Conservation (phyloP, 805 yeast genomes). For the Nakazawaea ishiwadae region DNA sequence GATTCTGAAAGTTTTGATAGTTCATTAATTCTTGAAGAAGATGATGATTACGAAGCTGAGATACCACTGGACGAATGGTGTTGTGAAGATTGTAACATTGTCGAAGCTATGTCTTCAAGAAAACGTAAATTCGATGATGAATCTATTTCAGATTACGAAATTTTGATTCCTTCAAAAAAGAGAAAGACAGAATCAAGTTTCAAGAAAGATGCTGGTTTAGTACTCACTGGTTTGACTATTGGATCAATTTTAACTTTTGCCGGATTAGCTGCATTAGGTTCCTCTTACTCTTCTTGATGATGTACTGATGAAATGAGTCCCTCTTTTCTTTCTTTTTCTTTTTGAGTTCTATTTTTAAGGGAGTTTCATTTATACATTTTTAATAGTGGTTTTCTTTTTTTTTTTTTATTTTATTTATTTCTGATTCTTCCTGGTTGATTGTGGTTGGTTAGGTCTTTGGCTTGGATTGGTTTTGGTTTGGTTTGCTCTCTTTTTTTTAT, state of each 20-base stretch:
- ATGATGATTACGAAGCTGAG: background rate
- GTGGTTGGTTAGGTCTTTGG: too few species aligned
- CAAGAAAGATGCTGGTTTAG: constrained; percentile 5
- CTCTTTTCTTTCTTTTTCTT: background rate
- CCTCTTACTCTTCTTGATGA: background rate
- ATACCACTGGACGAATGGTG: too few species aligned
- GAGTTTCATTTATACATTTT: too few species aligned
- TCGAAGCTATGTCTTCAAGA: background rate
- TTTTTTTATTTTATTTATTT: too few species aligned
- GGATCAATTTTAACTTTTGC: constrained; percentile 10
- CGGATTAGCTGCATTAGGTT: constrained; percentile 8
- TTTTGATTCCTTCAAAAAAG: background rate
- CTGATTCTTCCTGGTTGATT: too few species aligned
- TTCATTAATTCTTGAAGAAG: background rate
- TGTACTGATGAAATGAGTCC: background rate
- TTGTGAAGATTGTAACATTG: background rate
- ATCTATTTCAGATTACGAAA: background rate
- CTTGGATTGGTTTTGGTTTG: background rate
- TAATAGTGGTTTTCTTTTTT: too few species aligned
- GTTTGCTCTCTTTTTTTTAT: background rate
- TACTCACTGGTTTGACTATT: constrained; percentile 6
- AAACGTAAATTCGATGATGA: background rate
- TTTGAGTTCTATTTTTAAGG: background rate
- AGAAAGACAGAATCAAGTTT: background rate
- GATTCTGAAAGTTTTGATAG: background rate